phyloP scores from a whole-genome alignment of 306 rosid species.

The Lathyrus sativus region DNA sequence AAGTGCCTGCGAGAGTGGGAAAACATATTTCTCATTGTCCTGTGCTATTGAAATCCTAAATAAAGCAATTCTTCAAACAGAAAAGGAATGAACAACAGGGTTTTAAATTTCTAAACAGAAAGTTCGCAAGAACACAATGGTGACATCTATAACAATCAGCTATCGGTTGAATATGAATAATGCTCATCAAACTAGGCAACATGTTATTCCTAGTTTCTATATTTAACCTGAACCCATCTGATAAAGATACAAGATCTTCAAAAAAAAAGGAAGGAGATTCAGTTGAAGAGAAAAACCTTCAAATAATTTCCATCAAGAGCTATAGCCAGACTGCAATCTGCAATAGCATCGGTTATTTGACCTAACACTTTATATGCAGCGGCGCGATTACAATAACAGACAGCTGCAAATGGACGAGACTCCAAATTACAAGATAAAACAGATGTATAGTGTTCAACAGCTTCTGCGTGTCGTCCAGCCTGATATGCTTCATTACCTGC shows the following conservation, averaged over 20 bases:
- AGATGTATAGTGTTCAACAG: slow-evolving; percentile 80
- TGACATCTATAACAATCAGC: slow-evolving; percentile 11
- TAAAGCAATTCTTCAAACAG: slow-evolving; percentile 18
- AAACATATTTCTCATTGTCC: slow-evolving; percentile 26
- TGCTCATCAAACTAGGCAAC: slow-evolving; percentile 21
- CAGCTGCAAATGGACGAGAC: slow-evolving; percentile 86
- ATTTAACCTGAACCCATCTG: slow-evolving; percentile 19
- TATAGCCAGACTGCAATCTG: slow-evolving; percentile 93
- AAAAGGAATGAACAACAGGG: slow-evolving; percentile 16
- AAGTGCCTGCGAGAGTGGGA: slow-evolving; percentile 67
- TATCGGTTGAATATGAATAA: slow-evolving; percentile 17
- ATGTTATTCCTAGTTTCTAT: slow-evolving; percentile 7
- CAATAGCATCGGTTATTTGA: slow-evolving; percentile 87
- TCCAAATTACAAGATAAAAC: slow-evolving; percentile 83
- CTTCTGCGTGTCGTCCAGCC: slow-evolving; percentile 76
- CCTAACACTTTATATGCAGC: slow-evolving; percentile 91
- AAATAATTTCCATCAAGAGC: slow-evolving; percentile 90
- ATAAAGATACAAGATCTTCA: slow-evolving; percentile 7
- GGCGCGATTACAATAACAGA: slow-evolving; percentile 96
- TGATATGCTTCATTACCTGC: slow-evolving; percentile 99
- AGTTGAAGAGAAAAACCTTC: slow-evolving; percentile 63
- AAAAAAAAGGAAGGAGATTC: not conserved
- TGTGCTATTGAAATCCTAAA: slow-evolving; percentile 31
- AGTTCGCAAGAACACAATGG: slow-evolving; percentile 19
- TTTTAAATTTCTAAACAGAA: slow-evolving; percentile 12